phyloP scores from a whole-genome alignment of 768 basidiomycete genomes.

The Hebeloma cylindrosporum region DNA sequence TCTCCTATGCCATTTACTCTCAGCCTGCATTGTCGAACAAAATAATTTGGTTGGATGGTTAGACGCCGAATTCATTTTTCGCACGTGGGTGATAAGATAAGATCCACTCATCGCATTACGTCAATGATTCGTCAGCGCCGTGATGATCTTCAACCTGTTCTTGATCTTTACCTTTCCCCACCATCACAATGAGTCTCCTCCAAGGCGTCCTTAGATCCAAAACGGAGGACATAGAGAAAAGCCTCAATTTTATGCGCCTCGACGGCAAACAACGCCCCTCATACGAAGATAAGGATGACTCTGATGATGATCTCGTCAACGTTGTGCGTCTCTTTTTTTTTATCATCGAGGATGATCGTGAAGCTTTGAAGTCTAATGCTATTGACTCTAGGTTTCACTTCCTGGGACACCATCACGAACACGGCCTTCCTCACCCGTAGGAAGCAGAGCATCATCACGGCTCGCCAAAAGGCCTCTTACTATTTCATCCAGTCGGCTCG shows the following conservation, averaged over 20 bases:
- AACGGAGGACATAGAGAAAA: slow-evolving; percentile 38
- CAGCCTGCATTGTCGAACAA: not conserved
- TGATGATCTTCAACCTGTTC: slow-evolving; percentile 6
- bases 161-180: slow-evolving; percentile 9
- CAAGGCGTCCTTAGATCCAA: slow-evolving; percentile 69
- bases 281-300: slow-evolving; percentile 48
- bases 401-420: slow-evolving; percentile 71
- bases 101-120: slow-evolving; percentile 1
- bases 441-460: slow-evolving; percentile 40
- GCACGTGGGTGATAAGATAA: not conserved
- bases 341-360: not conserved
- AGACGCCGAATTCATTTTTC: not conserved
- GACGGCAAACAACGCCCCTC: slow-evolving; percentile 18
- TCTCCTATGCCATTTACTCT: no score
- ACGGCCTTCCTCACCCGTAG: slow-evolving; percentile 55
- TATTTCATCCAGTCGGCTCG: slow-evolving; percentile 41
- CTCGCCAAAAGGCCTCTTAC: slow-evolving; percentile 51
- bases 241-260: slow-evolving; percentile 31
- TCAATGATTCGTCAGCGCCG: slow-evolving; percentile 30
- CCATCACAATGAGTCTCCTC: slow-evolving; percentile 56
- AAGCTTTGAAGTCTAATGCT: slow-evolving; percentile 11
- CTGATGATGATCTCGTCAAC: slow-evolving; percentile 69
- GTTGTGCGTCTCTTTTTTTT: slow-evolving; percentile 50
- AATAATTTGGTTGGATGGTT: not conserved
- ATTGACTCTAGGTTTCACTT: slow-evolving; percentile 51